These are phyloP conservation scores for Metschnikowia anglica DNA, from an alignment of 805 yeast species.

Conservation along the genomic window DNA sequence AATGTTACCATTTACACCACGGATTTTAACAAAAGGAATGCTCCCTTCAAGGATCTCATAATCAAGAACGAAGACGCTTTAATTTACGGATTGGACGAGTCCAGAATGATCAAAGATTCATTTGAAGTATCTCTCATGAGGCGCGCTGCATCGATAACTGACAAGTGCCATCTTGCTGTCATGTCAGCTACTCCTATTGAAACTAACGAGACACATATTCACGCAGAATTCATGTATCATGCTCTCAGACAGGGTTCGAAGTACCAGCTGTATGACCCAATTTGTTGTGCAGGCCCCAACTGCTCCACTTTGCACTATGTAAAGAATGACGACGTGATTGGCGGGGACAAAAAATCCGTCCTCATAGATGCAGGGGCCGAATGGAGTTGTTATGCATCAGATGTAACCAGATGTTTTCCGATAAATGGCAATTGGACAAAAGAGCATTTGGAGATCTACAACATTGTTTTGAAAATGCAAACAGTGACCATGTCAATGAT, in stretches of 20 bases:
- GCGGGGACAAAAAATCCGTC: constrained; percentile 60
- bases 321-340: constrained; percentile 62
- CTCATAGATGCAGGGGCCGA: constrained; percentile 97
- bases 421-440: constrained; percentile 83
- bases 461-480: constrained; percentile 83
- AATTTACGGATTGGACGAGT: constrained; percentile 76
- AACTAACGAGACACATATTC: constrained; percentile 83
- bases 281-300: constrained; percentile 90
- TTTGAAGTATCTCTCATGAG: constrained; percentile 75
- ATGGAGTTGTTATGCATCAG: constrained; percentile 90
- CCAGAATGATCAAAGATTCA: constrained; percentile 80
- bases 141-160: constrained; percentile 82
- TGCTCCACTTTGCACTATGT: constrained; percentile 91
- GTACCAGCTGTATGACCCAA: constrained; percentile 87
- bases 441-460: constrained; percentile 82
- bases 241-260: constrained; percentile 93
- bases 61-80: constrained; percentile 48
- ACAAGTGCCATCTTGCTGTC: constrained; percentile 84
- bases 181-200: constrained; percentile 92
- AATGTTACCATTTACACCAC: constrained; percentile 47
- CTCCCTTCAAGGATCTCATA: constrained; percentile 36
- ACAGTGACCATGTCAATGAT: constrained; percentile 63
- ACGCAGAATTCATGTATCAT: constrained; percentile 94
- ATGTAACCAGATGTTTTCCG: constrained; percentile 95
- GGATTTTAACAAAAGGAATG: constrained; percentile 50